Conservation (phyloP, 2,329 filamentous ascomycete species). For the Pseudogymnoascus sp. region DNA sequence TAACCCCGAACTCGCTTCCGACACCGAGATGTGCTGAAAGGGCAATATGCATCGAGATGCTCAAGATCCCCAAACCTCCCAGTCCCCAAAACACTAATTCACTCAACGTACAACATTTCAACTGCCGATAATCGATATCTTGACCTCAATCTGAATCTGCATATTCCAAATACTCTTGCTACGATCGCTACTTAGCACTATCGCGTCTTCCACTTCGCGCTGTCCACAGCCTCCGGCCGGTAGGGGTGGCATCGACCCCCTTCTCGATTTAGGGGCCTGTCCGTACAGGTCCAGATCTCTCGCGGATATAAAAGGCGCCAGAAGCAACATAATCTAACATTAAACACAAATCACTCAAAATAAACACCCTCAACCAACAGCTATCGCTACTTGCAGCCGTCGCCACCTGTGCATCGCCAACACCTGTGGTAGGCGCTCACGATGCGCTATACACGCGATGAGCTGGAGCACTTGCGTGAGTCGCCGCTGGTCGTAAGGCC, state of each 20-base stretch:
- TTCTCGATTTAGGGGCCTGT: conserved; percentile 4
- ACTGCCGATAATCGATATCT: conserved; percentile 1
- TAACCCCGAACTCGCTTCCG: not conserved
- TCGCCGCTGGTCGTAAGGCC: conserved; percentile 83
- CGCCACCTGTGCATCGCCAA: not conserved
- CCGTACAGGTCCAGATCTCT: not conserved
- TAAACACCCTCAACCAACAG: not conserved
- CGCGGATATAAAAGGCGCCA: not conserved
- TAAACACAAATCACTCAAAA: not conserved
- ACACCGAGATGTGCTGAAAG: conserved; percentile 2
- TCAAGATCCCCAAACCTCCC: not conserved
- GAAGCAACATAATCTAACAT: not conserved
- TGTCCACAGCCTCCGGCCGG: not conserved
- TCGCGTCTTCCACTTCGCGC: not conserved
- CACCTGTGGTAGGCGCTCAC: conserved; percentile 10
- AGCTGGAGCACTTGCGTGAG: conserved; percentile 66
- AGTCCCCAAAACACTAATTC: not conserved
- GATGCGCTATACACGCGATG: conserved; percentile 62
- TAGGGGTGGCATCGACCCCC: conserved; percentile 4
- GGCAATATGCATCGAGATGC: not conserved
- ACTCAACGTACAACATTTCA: conserved; percentile 5
- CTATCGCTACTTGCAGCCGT: not conserved
- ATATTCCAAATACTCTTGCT: not conserved
- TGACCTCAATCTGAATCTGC: conserved; percentile 3
- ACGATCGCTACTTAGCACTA: not conserved